These are phyloP conservation scores for apple (Malus domestica) DNA, from an alignment of 306 rosid species.

Conservation along the genomic window ASM211411v1 NC_041800.1:28059233-28059732, in stretches of 20 bases:
- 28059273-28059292: slow-evolving; percentile 48
- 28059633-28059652: slow-evolving; percentile 5
- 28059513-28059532: slow-evolving; percentile 37
- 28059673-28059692: background rate
- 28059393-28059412: slow-evolving; percentile 50
- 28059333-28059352: slow-evolving; percentile 76
- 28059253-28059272: slow-evolving; percentile 32
- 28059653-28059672: slow-evolving; percentile 5
- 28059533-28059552: slow-evolving; percentile 27
- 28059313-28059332: slow-evolving; percentile 64
- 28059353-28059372: slow-evolving; percentile 77
- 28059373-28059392: slow-evolving; percentile 73
- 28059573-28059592: slow-evolving; percentile 27
- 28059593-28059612: slow-evolving; percentile 29
- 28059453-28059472: slow-evolving; percentile 27
- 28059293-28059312: slow-evolving; percentile 47
- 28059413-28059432: slow-evolving; percentile 55
- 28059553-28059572: slow-evolving; percentile 17
- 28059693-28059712: background rate
- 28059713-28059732: background rate
- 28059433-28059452: slow-evolving; percentile 41
- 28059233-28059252: slow-evolving; percentile 25
- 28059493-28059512: slow-evolving; percentile 43
- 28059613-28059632: slow-evolving; percentile 19
- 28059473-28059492: slow-evolving; percentile 33